phyloP scores from a whole-genome alignment of 768 basidiomycete genomes.

The Phanerodontia chrysosporium region DNA sequence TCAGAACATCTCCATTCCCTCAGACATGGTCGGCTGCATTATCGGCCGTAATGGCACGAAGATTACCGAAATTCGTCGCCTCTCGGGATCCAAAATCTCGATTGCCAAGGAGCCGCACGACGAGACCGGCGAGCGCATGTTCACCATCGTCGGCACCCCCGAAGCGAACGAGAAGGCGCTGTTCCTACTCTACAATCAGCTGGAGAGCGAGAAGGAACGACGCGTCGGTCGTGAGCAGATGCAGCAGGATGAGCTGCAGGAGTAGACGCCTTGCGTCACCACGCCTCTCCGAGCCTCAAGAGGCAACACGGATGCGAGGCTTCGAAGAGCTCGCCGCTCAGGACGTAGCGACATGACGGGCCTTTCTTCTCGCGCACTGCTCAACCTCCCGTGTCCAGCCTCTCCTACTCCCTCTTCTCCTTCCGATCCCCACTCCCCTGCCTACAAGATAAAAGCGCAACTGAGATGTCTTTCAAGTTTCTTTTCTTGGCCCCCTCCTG shows the following conservation, averaged over 20 bases:
- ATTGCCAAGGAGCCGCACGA: conserved; percentile 99
- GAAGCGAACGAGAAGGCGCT: conserved; percentile 97
- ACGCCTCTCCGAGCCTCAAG: neutral
- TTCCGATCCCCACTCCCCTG: neutral
- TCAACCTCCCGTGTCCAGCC: neutral
- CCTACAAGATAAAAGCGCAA: neutral
- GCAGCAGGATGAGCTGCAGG: conserved; percentile 57
- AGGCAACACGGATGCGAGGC: neutral
- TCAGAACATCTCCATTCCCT: conserved; percentile 98
- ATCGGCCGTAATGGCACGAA: conserved; percentile 96
- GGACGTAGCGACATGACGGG: neutral
- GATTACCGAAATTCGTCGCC: conserved; percentile 97
- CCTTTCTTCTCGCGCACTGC: neutral
- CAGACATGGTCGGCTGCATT: conserved; percentile 97
- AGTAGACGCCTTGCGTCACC: conserved; percentile 10
- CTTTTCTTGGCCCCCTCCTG: conserved; percentile 2
- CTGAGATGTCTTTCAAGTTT: neutral
- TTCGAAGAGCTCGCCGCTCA: neutral
- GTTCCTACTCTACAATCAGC: conserved; percentile 94
- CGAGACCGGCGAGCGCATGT: conserved; percentile 99
- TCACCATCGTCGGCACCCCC: conserved; percentile 94
- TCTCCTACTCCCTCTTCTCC: neutral
- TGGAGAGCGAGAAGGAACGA: conserved; percentile 95
- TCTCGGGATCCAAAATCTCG: conserved; percentile 96
- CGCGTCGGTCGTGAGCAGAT: conserved; percentile 82